Evolutionary conservation across 2,329 filamentous ascomycete species (phyloP), one percentile per base, ranked within the genome.

Genomic region (Sarocladium kiliense): DNA sequence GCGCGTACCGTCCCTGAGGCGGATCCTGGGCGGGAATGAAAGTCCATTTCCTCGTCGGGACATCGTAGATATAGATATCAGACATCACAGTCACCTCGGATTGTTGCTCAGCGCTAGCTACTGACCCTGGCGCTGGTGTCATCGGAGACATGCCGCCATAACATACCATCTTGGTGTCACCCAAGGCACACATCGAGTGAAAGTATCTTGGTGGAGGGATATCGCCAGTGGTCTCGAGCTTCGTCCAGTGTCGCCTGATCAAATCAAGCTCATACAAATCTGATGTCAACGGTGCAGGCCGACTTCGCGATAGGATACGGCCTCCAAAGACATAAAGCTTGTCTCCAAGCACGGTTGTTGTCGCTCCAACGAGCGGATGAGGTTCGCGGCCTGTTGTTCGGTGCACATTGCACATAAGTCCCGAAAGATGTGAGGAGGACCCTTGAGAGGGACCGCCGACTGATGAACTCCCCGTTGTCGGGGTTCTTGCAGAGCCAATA

Each of bases 241-340:
- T 97, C 12, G 87, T 91, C 94, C 94, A 99, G 71, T 97, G 91
- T 56, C 94, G 83, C 54, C 87, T 82, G 59, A 97, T 89, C 45
- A 99, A 79, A 68, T 99, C 93, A 55, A 99, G 76, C 69, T 97
- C 93, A 71, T 96, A 97, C 57, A 99, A 76, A 65, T 97, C 91
- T 5, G 91, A 87, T 1, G 92, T 97, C 58, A 99, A 75, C 53
- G 90, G 87, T 5, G 81, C 77, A 9, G 92, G 90, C 55, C 89
- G 84, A 60, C 85, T 93, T 61, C 91, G 79, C 14, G 94, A 97
- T 53, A 97, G 74, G 62, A 95, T 85, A 54, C 93, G 82, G 7
- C 94, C 94, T 47, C 94, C 94, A 74, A 97, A 99, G 3, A 97
- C 92, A 68, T 96, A 99, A 21, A 99, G 79, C 70, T 95, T 97